Base-by-base conservation (phyloP, 163 green algal species). In the Volvox carteri region DNA sequence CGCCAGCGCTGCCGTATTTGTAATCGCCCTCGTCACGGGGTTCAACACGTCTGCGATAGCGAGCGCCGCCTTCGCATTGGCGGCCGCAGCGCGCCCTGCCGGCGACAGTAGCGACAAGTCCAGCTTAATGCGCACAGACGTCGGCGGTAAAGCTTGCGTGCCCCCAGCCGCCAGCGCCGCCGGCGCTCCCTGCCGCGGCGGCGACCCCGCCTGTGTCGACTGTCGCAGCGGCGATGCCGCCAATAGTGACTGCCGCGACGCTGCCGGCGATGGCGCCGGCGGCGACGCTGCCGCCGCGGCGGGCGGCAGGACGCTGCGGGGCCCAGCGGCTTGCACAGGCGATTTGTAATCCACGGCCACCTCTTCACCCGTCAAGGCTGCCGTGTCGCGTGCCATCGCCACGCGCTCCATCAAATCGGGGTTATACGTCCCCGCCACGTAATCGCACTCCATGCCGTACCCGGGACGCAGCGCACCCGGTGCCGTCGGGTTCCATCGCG, bases 361-460 rank as follows among this genome's bases (percentile, higher is more conserved):
- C 8, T 77, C 72, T 6, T 52, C 44, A 4, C 84, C 84, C 1
- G 54, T 84, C 16, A 62, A 35, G 39, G 23, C 30, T 37, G 46
- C 72, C 28, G 35, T 28, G 44, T 74, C 30, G 0, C 68, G 67
- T 35, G 83, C 83, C 83, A 14, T 54, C 7, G 42, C 73, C 42
- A 89, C 72, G 0, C n/a, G 39, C 5, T 89, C 72, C 54, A 77
- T 77, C 1, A 84, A 41, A 4, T 84, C 39, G 16, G 72, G 72
- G 54, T 89, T 89, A 72, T 84, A 84, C 6, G 84, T 89, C 21
- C 84, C 78, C 9, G 84, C 72, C n/a, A 73, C 44, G 54, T 89
- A 89, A 33, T 89, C 84, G 0, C 50, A 39, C n/a, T 54, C n/a
- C 39, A 30, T 54, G 72, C 72, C 72, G 72, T 89, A 89, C 14